Base-by-base conservation (phyloP, 306 rosid genomes). In the Vigna radiata region DNA sequence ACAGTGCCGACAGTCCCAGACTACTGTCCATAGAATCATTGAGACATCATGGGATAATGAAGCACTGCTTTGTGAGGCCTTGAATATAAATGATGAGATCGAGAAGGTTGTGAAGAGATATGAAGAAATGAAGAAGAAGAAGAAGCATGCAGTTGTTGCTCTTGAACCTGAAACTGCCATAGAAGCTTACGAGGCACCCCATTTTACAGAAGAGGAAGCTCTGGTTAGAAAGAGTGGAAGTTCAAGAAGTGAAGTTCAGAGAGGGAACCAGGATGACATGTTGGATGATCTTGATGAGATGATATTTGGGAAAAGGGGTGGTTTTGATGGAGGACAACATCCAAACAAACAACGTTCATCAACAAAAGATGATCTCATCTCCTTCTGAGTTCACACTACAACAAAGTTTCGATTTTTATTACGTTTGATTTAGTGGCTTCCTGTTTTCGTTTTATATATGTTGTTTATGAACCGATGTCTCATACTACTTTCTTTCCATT, bases 271-370 rank as follows among this genome's bases (percentile, higher is more conserved):
- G 0, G 97, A 94, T 19, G 98, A 91, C 1, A 90, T 94, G 97
- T 86, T 94, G 86, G 97, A 94, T 76, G 97, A 91, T 89, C 96
- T 94, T 6, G 98, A 94, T 75, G 97, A 94, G 79, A 94, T 94
- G 98, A 94, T 94, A 77, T 94, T 94, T 78, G 98, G 98, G 36
- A 91, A 90, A 84, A 89, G 88, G 16, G 85, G 83, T 56, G 4
- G 89, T 23, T 88, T 94, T 0, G 70, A 78, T 67, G 78, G 70
- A 25, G 75, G 75, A 55, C 88, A 84, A 17, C 86, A 90, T 58
- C 70, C 90, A 17, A 90, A 86, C 86, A 93, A 91, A 78, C 90
- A 78, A 19, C 87, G 71, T 29, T 29, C 33, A 74, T 52, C 97
- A 11, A 52, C 91, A 7, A 88, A 88, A 82, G 82, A 87, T 76